phyloP scores from a whole-genome alignment of 495 filamentous ascomycete genomes.

The Tuber calosporum region DNA sequence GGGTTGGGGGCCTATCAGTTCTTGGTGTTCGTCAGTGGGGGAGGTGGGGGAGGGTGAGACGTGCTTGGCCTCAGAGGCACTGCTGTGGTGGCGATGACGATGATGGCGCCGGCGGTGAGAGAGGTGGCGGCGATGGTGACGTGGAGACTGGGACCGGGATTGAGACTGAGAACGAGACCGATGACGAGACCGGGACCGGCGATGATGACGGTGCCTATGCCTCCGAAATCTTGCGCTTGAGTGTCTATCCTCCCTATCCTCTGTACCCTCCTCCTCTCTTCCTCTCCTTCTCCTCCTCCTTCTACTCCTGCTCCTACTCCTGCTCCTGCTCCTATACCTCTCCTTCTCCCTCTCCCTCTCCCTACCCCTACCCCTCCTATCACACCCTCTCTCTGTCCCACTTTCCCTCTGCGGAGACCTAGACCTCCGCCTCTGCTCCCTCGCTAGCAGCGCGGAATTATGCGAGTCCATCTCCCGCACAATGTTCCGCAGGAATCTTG shows the following conservation, averaged over 20 bases:
- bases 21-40: slow-evolving; percentile 54
- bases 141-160: not conserved
- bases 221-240: not conserved
- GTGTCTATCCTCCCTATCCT: slow-evolving; percentile 9
- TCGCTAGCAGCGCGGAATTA: slow-evolving; percentile 77
- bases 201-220: slow-evolving; percentile 18
- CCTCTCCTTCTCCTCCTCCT: slow-evolving; percentile 34
- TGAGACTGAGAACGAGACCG: not conserved
- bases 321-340: not conserved
- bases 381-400: not conserved
- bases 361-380: no score
- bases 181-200: not conserved
- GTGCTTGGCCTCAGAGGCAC: not conserved
- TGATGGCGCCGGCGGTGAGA: not conserved
- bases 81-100: not conserved
- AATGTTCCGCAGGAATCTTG: slow-evolving; percentile 77
- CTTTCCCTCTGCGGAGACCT: slow-evolving; percentile 4
- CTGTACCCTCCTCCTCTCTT: not conserved
- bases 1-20: slow-evolving; percentile 73
- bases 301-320: slow-evolving; percentile 18
- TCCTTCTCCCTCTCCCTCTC: not conserved
- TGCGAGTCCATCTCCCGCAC: slow-evolving; percentile 82
- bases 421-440: slow-evolving; percentile 34
- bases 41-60: not conserved
- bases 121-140: not conserved